Evolutionary conservation across 2,329 filamentous ascomycete genomes (phyloP).

Genomic region (Pyricularia sp.): DNA sequence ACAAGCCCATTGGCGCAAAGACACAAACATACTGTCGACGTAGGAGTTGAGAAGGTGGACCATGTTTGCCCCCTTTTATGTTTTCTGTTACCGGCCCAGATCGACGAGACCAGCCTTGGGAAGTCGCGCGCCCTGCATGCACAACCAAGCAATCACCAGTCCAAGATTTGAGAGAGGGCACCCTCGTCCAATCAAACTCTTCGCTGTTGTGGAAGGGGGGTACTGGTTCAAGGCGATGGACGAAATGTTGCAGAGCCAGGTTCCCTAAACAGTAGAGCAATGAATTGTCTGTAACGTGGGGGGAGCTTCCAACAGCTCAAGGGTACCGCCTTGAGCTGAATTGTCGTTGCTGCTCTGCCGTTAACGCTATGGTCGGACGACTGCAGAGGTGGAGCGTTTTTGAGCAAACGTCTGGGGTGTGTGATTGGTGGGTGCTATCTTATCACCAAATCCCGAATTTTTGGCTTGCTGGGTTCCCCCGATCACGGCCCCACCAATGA

Average conservation of each 20-base stretch:
- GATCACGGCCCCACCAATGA: background rate
- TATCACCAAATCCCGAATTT: background rate
- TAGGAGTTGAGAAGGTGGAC: conserved; percentile 19
- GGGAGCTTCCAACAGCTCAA: background rate
- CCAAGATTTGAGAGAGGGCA: background rate
- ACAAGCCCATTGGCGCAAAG: background rate
- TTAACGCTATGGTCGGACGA: background rate
- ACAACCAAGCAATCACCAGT: background rate
- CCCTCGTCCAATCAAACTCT: background rate
- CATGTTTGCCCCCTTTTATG: conserved; percentile 7
- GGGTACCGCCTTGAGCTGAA: too few species aligned
- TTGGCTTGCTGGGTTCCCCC: too few species aligned
- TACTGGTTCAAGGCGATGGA: background rate
- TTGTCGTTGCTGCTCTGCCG: background rate
- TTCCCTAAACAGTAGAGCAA: too few species aligned
- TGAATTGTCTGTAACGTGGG: background rate
- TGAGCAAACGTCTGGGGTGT: background rate
- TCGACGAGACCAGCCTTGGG: background rate
- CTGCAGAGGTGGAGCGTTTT: background rate
- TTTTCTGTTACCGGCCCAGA: background rate
- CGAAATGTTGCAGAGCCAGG: too few species aligned
- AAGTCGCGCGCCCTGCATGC: background rate
- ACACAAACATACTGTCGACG: conserved; percentile 20
- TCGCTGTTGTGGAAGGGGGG: background rate
- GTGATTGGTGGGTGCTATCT: background rate